phyloP scores from a whole-genome alignment of 345 rosid genomes.

The Abelmoschus esculentus region DNA sequence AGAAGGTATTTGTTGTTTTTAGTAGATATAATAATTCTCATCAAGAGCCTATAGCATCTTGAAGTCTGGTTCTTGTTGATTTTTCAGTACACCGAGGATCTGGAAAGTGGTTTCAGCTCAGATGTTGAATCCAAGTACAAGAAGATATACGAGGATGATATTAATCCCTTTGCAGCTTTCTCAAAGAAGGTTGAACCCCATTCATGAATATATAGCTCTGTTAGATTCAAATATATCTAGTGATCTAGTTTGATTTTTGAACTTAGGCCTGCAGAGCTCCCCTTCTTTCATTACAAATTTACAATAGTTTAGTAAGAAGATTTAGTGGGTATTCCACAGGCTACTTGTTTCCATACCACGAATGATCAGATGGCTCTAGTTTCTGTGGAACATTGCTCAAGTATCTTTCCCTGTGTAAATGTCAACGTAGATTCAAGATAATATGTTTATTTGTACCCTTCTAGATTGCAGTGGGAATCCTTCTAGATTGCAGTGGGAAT shows the following conservation, averaged over 20 bases:
- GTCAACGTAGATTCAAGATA: not conserved
- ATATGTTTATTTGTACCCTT: not conserved
- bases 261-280: not conserved
- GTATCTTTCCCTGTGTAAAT: not conserved
- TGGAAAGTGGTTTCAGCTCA: conserved; percentile 85
- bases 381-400: not conserved
- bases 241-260: conserved; percentile 3
- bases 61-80: conserved; percentile 6
- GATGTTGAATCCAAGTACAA: conserved; percentile 96
- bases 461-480: not conserved
- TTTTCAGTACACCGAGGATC: conserved; percentile 73
- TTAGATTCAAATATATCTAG: not conserved
- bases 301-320: not conserved
- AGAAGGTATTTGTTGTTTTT: conserved; percentile 44
- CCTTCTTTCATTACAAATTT: not conserved
- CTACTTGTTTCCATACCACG: not conserved
- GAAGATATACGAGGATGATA: conserved; percentile 96
- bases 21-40: not conserved
- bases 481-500: not conserved
- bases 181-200: conserved; percentile 63
- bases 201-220: not conserved
- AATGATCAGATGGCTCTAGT: not conserved
- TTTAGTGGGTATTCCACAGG: not conserved
- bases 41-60: conserved; percentile 6
- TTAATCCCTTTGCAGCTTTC: conserved; percentile 98